Percentiles rank a stretch among this genome's conserved stretches.
Evolutionary conservation across 2,329 filamentous ascomycete species (phyloP).

Genomic region (Aspergillus sp.): DNA sequence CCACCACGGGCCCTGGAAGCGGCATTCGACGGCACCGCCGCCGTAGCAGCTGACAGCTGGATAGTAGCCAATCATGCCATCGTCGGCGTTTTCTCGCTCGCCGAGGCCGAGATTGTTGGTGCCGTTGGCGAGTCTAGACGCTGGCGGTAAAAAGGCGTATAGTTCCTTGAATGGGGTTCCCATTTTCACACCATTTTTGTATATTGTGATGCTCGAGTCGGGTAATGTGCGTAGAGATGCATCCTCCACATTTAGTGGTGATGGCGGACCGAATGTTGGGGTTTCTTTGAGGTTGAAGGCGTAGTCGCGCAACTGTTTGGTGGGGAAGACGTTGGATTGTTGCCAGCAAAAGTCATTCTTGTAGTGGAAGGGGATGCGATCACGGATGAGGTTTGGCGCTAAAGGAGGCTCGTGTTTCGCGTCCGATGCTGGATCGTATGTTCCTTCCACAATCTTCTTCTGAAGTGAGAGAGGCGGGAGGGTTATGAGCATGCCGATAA

Average conservation of each 20-base stretch:
- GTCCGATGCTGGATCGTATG: conserved; percentile 86
- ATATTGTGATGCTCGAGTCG: conserved; percentile 82
- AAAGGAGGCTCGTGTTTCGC: conserved; percentile 54
- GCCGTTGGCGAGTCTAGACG: conserved; percentile 61
- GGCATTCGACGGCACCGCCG: conserved; percentile 87
- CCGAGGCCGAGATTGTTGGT: conserved; percentile 59
- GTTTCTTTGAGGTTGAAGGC: conserved; percentile 52
- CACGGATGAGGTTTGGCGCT: conserved; percentile 82
- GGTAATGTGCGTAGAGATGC: conserved; percentile 85
- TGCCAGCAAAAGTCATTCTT: conserved; percentile 95
- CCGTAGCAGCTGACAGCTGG: conserved; percentile 91
- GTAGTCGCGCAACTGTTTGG: conserved; percentile 82
- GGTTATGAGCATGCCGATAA: conserved; percentile 90
- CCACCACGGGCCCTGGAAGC: conserved; percentile 95
- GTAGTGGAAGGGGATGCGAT: conserved; percentile 92
- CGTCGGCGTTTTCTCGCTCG: conserved; percentile 84
- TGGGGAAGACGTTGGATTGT: conserved; percentile 64
- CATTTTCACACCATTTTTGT: conserved; percentile 87
- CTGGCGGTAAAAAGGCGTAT: conserved; percentile 87
- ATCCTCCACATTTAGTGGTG: conserved; percentile 67
- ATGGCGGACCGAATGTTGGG: conserved; percentile 53
- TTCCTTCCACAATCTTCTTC: conserved; percentile 82
- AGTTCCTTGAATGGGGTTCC: conserved; percentile 88
- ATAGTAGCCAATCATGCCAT: conserved; percentile 94
- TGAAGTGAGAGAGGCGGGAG: conserved; percentile 85